Evolutionary conservation across 2,329 filamentous ascomycete species (phyloP), one percentile per base, ranked within the genome.

Genomic region (Paecilomyces variotii): DNA sequence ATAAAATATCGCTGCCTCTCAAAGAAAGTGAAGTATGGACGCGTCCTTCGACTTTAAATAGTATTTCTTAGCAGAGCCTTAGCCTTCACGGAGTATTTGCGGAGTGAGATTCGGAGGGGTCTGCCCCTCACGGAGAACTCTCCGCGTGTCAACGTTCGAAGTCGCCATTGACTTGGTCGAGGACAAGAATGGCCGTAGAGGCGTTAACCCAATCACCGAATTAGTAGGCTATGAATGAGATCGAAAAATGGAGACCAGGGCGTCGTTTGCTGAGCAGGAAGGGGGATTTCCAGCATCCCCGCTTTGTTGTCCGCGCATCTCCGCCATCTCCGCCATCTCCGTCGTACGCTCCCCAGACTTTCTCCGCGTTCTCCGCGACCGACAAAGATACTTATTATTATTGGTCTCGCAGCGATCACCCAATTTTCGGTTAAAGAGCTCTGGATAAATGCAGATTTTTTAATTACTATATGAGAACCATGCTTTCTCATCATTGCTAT

Each of bases 261-360:
- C 35, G 5, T 45, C 4, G 3, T 45, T 19, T 45, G 12, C 14
- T 45, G 14, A 32, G 30, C 4, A 19, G 12, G 1, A n/a, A 45
- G 35, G 35, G n/a, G 35, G 5, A 4, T 45, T 49, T 45, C 54
- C 54, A 35, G 54, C 32, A 45, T 45, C 45, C 54, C 54, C 54
- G 25, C 25, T 56, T 35, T 10, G 30, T 32, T 32, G 30, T 10
- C 30, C 30, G 30, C 30, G 30, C 30, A 32, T 32, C 24, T 19
- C 32, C 32, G 54, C 32, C 26, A 55, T 55, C 11, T 45, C 54
- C 54, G 54, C 32, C 54, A 56, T 56, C 54, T 56, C 32, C 54
- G 32, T 10, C 32, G 34, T 14, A 9, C 19, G 4, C 3, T 5
- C 5, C 7, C 35, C 1, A n/a, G n/a, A 6, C 35, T 3, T 45